Evolutionary conservation across 495 filamentous ascomycete species (phyloP).

Genomic region (Penicillium goetzii): DNA sequence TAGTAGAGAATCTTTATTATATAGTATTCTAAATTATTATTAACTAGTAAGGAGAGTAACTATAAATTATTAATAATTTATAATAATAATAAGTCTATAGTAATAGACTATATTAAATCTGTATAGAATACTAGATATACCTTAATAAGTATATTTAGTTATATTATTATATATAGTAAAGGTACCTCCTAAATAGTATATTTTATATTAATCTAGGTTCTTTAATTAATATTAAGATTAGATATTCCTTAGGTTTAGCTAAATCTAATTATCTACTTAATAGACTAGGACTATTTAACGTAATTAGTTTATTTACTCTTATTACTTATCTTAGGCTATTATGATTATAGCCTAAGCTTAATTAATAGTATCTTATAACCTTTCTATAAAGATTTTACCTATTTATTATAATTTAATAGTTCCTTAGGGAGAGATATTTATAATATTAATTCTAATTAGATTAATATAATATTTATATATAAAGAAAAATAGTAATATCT

Average conservation of each 20-base stretch:
- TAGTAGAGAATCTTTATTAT: background rate
- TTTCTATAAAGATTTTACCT: background rate
- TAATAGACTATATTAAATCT: too few relatives aligned
- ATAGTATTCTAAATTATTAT: background rate
- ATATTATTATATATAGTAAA: background rate
- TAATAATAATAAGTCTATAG: background rate
- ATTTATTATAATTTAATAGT: background rate
- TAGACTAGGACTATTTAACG: background rate
- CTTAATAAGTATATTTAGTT: background rate
- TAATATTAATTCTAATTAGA: background rate
- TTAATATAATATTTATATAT: background rate
- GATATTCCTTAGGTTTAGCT: background rate
- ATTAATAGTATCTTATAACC: background rate
- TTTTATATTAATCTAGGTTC: background rate
- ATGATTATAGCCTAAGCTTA: background rate
- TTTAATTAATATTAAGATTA: background rate
- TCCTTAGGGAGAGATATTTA: background rate
- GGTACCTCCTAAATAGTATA: background rate
- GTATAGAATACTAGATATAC: background rate
- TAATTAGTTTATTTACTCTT: background rate
- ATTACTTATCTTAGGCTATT: background rate
- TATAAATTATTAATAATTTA: background rate
- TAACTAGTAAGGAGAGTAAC: background rate
- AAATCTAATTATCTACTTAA: background rate
- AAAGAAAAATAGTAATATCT: background rate